Evolutionary conservation across 805 yeast species (phyloP), one percentile per base, ranked within the genome.

Genomic region (Yarrowia sp.): DNA sequence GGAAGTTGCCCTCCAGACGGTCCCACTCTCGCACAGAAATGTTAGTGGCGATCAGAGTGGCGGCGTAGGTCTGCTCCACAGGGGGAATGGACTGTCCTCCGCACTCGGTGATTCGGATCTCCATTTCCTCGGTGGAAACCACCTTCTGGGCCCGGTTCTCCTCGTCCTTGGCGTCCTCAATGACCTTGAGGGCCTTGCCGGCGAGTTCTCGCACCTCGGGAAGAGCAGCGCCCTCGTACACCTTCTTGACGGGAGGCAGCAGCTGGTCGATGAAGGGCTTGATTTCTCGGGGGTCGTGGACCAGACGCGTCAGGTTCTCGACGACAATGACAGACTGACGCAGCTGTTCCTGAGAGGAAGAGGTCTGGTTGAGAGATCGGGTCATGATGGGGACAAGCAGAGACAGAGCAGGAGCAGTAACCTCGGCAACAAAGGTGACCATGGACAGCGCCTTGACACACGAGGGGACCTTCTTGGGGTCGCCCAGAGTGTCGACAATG

Each of bases 151-250:
- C 89, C 74, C 85, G 85, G 69, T 92, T 92, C 74, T 87, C 90
- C 49, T 85, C 82, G 68, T 86, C 83, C 71, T 89, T 90, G 72
- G 97, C 98, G 70, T 89, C 94, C 75, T 86, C 85, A 77, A 95
- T 83, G 50, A 94, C 98, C 9, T 81, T 77, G 70, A 90, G 82
- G 1, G 99, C 98, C 79, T 92, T 94, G 48, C 83, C 83, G 46
- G 98, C 98, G 74, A 95, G 83, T 74, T 89, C 95, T 84, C 99
- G 89, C 65, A 95, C 98, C 79, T 94, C 99, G 50, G 98, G 98
- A 77, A 91, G 83, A 10, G 98, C 89, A 50, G 98, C 98, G 67
- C 93, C 90, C 69, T 90, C 86, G 63, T 89, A 88, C 50, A 95
- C 97, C 77, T 87, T 92, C 78, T 89, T 86, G 53, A 95, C 89